Evolutionary conservation across 108 stramenopile genomes (phyloP).

Genomic region (Nannochloropsis granulata): DNA sequence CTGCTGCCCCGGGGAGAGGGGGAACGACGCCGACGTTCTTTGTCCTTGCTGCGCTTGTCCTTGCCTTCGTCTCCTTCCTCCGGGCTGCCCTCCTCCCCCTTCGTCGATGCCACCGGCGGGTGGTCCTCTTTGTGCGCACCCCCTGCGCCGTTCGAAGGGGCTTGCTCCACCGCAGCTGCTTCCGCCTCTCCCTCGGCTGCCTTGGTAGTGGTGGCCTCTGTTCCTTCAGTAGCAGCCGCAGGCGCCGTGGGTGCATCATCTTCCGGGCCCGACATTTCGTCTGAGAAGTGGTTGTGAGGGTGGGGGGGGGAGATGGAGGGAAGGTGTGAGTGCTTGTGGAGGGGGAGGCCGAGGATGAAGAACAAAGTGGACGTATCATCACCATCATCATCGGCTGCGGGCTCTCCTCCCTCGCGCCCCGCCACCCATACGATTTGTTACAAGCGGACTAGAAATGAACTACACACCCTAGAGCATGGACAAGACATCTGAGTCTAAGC

Average conservation of each 20-base stretch:
- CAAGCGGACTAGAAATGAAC: no score
- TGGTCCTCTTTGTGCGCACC: not conserved
- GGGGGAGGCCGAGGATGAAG: no score
- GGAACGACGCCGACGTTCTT: not conserved
- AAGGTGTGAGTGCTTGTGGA: no score
- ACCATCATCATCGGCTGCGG: no score
- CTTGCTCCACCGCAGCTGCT: not conserved
- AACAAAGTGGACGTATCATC: no score
- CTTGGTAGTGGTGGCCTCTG: not conserved
- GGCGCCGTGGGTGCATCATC: not conserved
- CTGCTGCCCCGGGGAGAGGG: not conserved
- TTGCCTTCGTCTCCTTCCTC: not conserved
- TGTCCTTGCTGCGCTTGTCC: not conserved
- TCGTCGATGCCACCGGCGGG: no score
- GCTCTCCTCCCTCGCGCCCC: no score
- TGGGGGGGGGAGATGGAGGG: no score
- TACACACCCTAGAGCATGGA: no score
- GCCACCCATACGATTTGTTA: no score
- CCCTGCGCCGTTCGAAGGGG: not conserved
- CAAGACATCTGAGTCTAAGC: no score
- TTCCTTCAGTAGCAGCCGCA: not conserved
- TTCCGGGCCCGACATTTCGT: not conserved
- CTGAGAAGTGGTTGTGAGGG: no score
- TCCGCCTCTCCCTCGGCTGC: not conserved
- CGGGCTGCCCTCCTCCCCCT: not conserved